phyloP scores from a whole-genome alignment of 257 asterid species.

The Ehretia macrophylla region DNA sequence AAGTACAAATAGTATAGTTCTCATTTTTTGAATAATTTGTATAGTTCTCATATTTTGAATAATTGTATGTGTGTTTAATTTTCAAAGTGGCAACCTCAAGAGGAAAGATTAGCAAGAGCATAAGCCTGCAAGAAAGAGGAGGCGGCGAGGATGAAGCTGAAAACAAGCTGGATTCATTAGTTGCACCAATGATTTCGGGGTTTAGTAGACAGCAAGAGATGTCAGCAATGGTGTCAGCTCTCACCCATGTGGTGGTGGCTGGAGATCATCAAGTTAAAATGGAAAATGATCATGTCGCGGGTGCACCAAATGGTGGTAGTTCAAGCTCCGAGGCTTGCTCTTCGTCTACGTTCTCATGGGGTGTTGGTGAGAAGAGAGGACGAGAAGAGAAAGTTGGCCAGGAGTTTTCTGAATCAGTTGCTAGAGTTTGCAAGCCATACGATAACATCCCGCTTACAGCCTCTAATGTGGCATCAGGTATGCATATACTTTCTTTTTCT shows the following conservation, averaged over 20 bases:
- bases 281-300: not conserved
- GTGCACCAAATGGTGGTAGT: slow-evolving; percentile 5
- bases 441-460: slow-evolving; percentile 20
- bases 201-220: slow-evolving; percentile 55
- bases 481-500: no score
- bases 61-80: slow-evolving; percentile 16
- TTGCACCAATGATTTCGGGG: slow-evolving; percentile 23
- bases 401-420: slow-evolving; percentile 9
- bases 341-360: slow-evolving; percentile 1
- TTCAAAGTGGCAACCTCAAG: slow-evolving; percentile 32
- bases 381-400: no score
- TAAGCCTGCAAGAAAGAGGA: no score
- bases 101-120: not conserved
- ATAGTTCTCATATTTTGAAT: no score
- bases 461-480: slow-evolving; percentile 36
- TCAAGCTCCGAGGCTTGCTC: no score
- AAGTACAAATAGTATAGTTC: no score
- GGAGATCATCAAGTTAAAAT: slow-evolving; percentile 3
- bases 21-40: not conserved
- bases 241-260: slow-evolving; percentile 63
- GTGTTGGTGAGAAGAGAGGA: slow-evolving; percentile 42
- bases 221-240: slow-evolving; percentile 69
- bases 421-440: slow-evolving; percentile 15
- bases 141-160: not conserved
- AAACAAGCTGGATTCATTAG: slow-evolving; percentile 1